Conservation (phyloP, 2,329 filamentous ascomycete species). For the Xylaria sp. region DNA sequence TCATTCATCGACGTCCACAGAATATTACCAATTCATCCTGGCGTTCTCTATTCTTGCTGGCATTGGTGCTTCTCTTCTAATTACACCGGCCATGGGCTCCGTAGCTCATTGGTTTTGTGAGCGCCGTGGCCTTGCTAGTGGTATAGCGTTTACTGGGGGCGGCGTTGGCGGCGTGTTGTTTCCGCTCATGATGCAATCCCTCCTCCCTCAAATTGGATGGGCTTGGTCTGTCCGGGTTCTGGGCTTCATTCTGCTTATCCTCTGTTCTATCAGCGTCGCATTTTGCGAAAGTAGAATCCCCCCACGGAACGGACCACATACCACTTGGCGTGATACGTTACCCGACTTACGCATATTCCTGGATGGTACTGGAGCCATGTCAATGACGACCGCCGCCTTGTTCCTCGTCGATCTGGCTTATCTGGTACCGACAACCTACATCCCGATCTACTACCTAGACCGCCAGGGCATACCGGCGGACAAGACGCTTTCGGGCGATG, state of each 20-base stretch:
- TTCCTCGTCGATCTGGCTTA: slow-evolving; percentile 28
- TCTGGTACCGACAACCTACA: slow-evolving; percentile 24
- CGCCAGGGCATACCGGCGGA: slow-evolving; percentile 5
- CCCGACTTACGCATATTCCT: slow-evolving; percentile 27
- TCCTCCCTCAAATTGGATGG: slow-evolving; percentile 24
- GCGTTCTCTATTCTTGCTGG: slow-evolving; percentile 24
- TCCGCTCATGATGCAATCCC: slow-evolving; percentile 28
- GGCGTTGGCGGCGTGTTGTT: slow-evolving; percentile 24
- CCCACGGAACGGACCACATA: slow-evolving; percentile 16
- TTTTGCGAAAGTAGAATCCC: slow-evolving; percentile 21
- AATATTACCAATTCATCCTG: slow-evolving; percentile 30
- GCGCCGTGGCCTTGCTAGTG: slow-evolving; percentile 25
- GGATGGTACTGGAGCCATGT: slow-evolving; percentile 26
- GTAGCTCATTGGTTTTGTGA: slow-evolving; percentile 28
- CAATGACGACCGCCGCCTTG: slow-evolving; percentile 25
- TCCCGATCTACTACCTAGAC: slow-evolving; percentile 26
- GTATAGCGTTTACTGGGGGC: slow-evolving; percentile 25
- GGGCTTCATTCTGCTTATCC: slow-evolving; percentile 21
- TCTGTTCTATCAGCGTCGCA: slow-evolving; percentile 20
- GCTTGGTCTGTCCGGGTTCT: slow-evolving; percentile 25
- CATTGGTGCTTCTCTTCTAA: slow-evolving; percentile 21
- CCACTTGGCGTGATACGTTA: slow-evolving; percentile 24
- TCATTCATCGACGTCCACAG: background rate
- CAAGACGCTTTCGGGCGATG: slow-evolving; percentile 17
- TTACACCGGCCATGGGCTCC: slow-evolving; percentile 27